A percentile compares a stretch with the other conserved stretches of the same genome.
phyloP scores from a whole-genome alignment of 352 stramenopile species.

The Phytophthora pistaciae region DNA sequence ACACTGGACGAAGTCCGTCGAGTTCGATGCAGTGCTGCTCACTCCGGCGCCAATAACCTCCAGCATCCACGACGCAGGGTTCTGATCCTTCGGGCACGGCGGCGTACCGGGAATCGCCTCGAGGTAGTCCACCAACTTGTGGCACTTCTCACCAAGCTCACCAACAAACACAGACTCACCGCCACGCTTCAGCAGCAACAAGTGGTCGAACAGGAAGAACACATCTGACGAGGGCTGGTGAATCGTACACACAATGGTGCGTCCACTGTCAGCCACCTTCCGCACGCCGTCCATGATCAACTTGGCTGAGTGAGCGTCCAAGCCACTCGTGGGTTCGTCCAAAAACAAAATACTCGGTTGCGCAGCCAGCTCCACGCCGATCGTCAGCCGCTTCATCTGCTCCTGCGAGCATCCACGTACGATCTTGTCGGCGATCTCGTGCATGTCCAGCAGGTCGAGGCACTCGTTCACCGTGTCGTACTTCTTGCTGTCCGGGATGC shows the following conservation, averaged over 20 bases:
- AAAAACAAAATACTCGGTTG: constrained; percentile 87
- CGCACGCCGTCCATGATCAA: constrained; percentile 82
- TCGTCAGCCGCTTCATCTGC: constrained; percentile 59
- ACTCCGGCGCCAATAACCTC: constrained; percentile 49
- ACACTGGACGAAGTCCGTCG: constrained; percentile 48
- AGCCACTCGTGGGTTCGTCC: constrained; percentile 75
- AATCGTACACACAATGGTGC: constrained; percentile 90
- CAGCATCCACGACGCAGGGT: constrained; percentile 68
- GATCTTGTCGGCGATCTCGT: constrained; percentile 48
- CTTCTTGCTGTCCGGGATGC: constrained; percentile 34
- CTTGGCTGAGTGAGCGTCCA: constrained; percentile 85
- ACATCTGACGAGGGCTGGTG: constrained; percentile 90
- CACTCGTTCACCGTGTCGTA: constrained; percentile 45
- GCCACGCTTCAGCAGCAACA: constrained; percentile 73
- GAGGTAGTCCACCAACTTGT: constrained; percentile 56
- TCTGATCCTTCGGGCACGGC: constrained; percentile 38
- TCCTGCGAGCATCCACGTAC: constrained; percentile 40
- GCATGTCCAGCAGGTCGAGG: constrained; percentile 45
- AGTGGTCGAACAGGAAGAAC: constrained; percentile 87
- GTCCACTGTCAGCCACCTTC: constrained; percentile 71
- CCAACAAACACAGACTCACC: constrained; percentile 60
- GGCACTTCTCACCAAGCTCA: constrained; percentile 42
- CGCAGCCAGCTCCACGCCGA: constrained; percentile 71
- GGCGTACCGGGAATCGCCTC: constrained; percentile 33
- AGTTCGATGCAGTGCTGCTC: constrained; percentile 14